Evolutionary conservation across 805 yeast genomes (phyloP).

Genomic region (Ogataea populi-albae): DNA sequence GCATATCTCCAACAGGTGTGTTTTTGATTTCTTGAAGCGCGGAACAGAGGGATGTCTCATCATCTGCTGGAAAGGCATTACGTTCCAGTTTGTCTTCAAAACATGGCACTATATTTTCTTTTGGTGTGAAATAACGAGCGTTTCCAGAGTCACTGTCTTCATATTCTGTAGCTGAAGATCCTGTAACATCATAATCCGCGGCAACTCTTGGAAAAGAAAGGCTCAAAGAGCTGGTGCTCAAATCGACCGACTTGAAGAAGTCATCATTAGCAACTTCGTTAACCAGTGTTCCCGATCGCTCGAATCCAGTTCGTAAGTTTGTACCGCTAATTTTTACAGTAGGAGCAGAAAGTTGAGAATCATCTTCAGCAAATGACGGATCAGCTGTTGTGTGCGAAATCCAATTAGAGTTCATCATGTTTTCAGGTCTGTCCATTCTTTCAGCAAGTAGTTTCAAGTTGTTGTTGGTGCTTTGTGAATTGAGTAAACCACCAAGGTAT

Average conservation of each 20-base stretch:
- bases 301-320: background rate
- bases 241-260: constrained; percentile 16
- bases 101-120: constrained; percentile 10
- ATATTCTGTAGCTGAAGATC: constrained; percentile 5
- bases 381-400: constrained; percentile 5
- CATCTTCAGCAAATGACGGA: constrained; percentile 2
- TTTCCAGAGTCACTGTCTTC: constrained; percentile 10
- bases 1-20: constrained; percentile 20
- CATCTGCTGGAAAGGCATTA: constrained; percentile 3
- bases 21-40: constrained; percentile 23
- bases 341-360: background rate
- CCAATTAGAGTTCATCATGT: constrained; percentile 15
- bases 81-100: constrained; percentile 6
- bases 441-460: constrained; percentile 10
- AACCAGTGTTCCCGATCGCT: background rate
- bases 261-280: constrained; percentile 9
- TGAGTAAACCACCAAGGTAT: constrained; percentile 13
- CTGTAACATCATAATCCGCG: constrained; percentile 4
- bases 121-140: constrained; percentile 19
- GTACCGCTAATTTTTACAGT: background rate
- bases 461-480: constrained; percentile 25
- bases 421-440: constrained; percentile 8
- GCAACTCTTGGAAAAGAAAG: constrained; percentile 16
- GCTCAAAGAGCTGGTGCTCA: constrained; percentile 18
- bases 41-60: constrained; percentile 27